phyloP scores from a whole-genome alignment of 169 alveolate species.

The Plasmodium vivax region DNA sequence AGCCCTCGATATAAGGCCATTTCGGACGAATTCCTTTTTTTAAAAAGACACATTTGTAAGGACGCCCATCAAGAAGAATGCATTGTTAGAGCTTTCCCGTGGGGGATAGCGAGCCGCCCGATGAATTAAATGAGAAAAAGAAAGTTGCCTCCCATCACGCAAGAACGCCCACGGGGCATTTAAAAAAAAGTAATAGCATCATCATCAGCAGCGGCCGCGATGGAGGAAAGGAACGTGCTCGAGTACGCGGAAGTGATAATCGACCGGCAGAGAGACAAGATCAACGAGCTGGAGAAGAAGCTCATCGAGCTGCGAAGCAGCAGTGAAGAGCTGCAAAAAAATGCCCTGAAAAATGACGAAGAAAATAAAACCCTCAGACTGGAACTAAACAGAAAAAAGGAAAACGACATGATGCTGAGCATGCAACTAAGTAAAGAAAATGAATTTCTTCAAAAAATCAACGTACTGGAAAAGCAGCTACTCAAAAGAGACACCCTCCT shows the following conservation, averaged over 20 bases:
- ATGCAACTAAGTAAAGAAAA: constrained; percentile 71
- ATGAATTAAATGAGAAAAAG: background rate
- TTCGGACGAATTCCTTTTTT: background rate
- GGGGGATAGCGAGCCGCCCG: background rate
- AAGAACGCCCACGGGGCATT: background rate
- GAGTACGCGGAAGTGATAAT: constrained; percentile 76
- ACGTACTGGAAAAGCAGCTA: constrained; percentile 58
- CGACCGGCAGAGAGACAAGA: constrained; percentile 73
- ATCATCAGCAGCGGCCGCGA: background rate
- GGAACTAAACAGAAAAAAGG: constrained; percentile 68
- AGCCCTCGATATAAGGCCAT: background rate
- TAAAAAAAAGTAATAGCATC: background rate
- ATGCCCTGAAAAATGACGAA: constrained; percentile 52
- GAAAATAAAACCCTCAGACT: constrained; percentile 70
- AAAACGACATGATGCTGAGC: constrained; percentile 34
- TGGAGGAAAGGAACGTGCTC: constrained; percentile 71
- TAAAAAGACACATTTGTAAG: background rate
- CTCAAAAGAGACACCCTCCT: constrained; percentile 73
- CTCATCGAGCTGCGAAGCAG: constrained; percentile 34
- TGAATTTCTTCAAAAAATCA: constrained; percentile 63
- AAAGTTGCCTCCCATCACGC: background rate
- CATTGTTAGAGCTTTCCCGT: background rate
- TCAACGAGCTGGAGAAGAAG: constrained; percentile 67
- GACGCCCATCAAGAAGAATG: background rate
- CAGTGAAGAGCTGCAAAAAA: constrained; percentile 70